A percentile compares a stretch with the other conserved stretches of the same genome.
Evolutionary conservation across 306 rosid species (phyloP).

Genomic region (Corylus avellana): DNA sequence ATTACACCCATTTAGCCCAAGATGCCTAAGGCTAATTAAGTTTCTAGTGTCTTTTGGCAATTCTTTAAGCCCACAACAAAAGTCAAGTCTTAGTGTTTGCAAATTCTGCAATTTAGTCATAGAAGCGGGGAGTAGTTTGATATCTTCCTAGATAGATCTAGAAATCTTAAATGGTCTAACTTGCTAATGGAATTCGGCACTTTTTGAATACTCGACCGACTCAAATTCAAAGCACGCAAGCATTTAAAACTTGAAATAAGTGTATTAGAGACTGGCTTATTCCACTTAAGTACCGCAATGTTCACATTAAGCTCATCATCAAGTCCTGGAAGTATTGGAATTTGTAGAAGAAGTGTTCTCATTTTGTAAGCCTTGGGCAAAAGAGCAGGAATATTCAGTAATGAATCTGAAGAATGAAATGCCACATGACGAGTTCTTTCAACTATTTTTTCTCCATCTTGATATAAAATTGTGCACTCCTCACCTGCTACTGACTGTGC

Average conservation of each 20-base stretch:
- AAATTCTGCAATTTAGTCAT: background rate
- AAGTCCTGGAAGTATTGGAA: too few relatives aligned
- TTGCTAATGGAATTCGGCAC: background rate
- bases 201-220: background rate
- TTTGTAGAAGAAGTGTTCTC: background rate
- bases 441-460: background rate
- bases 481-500: background rate
- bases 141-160: background rate
- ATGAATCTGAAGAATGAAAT: background rate
- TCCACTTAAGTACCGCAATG: too few relatives aligned
- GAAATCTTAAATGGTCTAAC: constrained; percentile 3
- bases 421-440: too few relatives aligned
- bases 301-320: too few relatives aligned
- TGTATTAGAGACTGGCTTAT: background rate
- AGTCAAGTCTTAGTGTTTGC: background rate
- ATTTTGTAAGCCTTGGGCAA: background rate
- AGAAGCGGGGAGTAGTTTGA: background rate
- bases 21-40: constrained; percentile 15
- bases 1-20: background rate
- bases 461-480: background rate
- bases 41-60: constrained; percentile 2
- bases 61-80: constrained; percentile 1
- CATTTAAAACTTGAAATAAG: too few relatives aligned
- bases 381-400: background rate
- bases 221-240: background rate